Percentiles rank a stretch among this genome's conserved stretches.
phyloP scores from a whole-genome alignment of 352 stramenopile species.

The Phytopythium ostracodes region DNA sequence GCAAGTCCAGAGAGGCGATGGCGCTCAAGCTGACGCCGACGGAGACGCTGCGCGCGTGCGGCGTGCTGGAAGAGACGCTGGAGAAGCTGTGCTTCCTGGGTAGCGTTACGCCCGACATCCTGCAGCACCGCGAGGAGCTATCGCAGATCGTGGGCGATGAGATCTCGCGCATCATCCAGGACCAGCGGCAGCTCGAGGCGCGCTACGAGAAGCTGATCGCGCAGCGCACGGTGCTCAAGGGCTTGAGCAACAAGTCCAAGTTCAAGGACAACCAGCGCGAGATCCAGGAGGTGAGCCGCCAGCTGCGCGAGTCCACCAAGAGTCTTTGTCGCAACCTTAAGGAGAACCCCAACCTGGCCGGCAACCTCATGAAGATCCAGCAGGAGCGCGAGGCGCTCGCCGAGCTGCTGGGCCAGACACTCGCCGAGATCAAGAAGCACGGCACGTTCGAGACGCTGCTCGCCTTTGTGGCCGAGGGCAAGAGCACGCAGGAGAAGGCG shows the following conservation, averaged over 20 bases:
- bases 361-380: conserved; percentile 92
- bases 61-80: conserved; percentile 86
- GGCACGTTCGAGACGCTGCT: conserved; percentile 76
- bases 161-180: conserved; percentile 91
- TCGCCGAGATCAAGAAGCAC: conserved; percentile 66
- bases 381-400: conserved; percentile 83
- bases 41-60: conserved; percentile 68
- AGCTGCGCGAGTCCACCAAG: conserved; percentile 89
- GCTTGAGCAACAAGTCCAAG: conserved; percentile 90
- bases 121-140: conserved; percentile 91
- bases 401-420: conserved; percentile 62
- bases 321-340: conserved; percentile 91
- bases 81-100: conserved; percentile 91
- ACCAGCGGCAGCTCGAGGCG: conserved; percentile 82
- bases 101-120: conserved; percentile 89
- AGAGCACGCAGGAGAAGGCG: conserved; percentile 67
- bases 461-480: conserved; percentile 72
- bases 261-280: conserved; percentile 92
- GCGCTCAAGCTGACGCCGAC: conserved; percentile 60
- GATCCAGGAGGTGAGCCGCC: conserved; percentile 89
- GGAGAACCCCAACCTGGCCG: conserved; percentile 91
- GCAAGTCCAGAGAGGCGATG: too few relatives aligned
- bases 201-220: conserved; percentile 91
- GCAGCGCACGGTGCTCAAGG: conserved; percentile 83
- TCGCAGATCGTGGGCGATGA: conserved; percentile 91